phyloP scores from a whole-genome alignment of 1,139 yeast genomes.

The Yamadazyma aaseri region DNA sequence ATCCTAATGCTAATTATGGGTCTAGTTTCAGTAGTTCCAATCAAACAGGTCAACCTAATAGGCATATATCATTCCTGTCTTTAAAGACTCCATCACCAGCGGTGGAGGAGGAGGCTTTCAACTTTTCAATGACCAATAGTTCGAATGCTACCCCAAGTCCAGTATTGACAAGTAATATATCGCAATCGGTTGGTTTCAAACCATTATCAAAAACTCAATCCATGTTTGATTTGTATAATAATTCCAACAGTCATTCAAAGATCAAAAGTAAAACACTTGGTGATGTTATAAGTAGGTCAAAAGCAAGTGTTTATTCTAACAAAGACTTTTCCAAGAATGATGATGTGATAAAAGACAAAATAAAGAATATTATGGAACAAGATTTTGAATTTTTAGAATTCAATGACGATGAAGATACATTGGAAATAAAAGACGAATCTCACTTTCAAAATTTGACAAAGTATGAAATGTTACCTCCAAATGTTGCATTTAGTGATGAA shows the following conservation, averaged over 20 bases:
- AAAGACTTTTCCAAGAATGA: conserved; percentile 24
- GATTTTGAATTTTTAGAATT: conserved; percentile 2
- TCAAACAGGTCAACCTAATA: conserved; percentile 14
- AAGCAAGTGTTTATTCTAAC: conserved; percentile 13
- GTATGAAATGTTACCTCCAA: conserved; percentile 31
- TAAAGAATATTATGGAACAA: conserved; percentile 29
- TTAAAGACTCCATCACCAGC: conserved; percentile 49
- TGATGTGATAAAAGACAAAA: conserved; percentile 24
- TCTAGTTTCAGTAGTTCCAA: conserved; percentile 1
- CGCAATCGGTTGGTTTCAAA: conserved; percentile 2
- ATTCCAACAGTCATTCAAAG: conserved; percentile 4
- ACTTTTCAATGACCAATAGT: conserved; percentile 22
- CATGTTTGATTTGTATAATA: conserved; percentile 31
- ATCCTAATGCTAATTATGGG: conserved; percentile 7
- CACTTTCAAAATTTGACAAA: conserved; percentile 13
- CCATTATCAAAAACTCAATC: conserved; percentile 39
- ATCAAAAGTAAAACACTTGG: conserved; percentile 9
- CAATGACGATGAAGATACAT: conserved; percentile 5
- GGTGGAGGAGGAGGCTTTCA: conserved; percentile 44
- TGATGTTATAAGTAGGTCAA: conserved; percentile 12
- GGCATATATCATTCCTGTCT: conserved; percentile 31
- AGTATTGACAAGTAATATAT: conserved; percentile 4
- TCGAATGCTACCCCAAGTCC: conserved; percentile 8
- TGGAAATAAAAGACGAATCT: conserved; percentile 5
- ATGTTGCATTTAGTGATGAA: conserved; percentile 51